Evolutionary conservation across 2,329 filamentous ascomycete genomes (phyloP).

Genomic region (Pestalotiopsis sp.): DNA sequence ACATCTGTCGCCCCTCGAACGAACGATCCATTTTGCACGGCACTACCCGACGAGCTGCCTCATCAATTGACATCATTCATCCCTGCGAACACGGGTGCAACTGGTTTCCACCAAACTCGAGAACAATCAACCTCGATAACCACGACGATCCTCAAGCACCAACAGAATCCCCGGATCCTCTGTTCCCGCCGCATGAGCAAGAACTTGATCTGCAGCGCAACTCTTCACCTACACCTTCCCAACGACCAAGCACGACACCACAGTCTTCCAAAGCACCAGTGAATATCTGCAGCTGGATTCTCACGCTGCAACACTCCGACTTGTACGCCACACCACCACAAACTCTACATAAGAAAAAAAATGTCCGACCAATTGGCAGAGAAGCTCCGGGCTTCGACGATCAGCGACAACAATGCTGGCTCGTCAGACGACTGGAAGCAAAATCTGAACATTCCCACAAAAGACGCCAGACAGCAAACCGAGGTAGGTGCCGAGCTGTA

Average conservation of each 20-base stretch:
- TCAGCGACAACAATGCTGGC: slow-evolving; percentile 46
- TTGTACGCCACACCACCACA: slow-evolving; percentile 30
- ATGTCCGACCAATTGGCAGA: slow-evolving; percentile 35
- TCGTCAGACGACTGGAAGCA: slow-evolving; percentile 71
- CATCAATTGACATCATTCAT: slow-evolving; percentile 1
- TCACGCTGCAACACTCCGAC: slow-evolving; percentile 43
- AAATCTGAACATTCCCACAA: slow-evolving; percentile 70
- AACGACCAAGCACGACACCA: too few relatives aligned
- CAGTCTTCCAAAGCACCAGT: not conserved
- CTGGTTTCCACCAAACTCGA: not conserved
- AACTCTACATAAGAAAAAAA: slow-evolving; percentile 10
- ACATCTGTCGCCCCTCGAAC: not conserved
- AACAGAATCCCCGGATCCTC: not conserved
- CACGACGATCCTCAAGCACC: not conserved
- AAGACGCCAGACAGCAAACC: slow-evolving; percentile 79
- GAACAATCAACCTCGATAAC: not conserved
- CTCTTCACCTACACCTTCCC: not conserved
- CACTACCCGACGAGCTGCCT: slow-evolving; percentile 1
- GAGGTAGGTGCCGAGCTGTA: slow-evolving; percentile 56
- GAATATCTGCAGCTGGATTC: not conserved
- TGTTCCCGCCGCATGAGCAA: not conserved
- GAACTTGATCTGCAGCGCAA: not conserved
- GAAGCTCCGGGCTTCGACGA: slow-evolving; percentile 38
- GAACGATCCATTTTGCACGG: not conserved
- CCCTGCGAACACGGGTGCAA: not conserved